A percentile compares a stretch with the other conserved stretches of the same genome.
These are phyloP conservation scores for Chaetothyriales sp. DNA, from an alignment of 2,329 filamentous ascomycete genomes.

Conservation along the genomic window DNA sequence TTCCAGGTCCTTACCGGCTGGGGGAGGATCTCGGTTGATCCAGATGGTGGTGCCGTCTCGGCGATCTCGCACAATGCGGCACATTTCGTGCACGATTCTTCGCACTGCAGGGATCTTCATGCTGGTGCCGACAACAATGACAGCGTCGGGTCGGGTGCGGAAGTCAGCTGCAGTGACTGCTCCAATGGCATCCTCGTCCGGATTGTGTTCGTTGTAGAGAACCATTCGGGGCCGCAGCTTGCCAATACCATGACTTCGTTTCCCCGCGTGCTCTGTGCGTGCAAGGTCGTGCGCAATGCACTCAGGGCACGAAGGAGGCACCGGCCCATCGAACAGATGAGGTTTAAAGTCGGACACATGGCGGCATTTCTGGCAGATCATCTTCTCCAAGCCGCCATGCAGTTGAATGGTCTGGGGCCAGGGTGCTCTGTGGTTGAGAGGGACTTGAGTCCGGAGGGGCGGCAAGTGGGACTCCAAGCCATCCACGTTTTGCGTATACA, in stretches of 20 bases:
- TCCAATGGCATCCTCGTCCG: slow-evolving; percentile 90
- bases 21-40: slow-evolving; percentile 82
- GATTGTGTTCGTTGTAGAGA: slow-evolving; percentile 93
- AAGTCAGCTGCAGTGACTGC: slow-evolving; percentile 77
- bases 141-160: slow-evolving; percentile 69
- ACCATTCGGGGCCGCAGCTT: slow-evolving; percentile 83
- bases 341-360: slow-evolving; percentile 61
- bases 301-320: slow-evolving; percentile 61
- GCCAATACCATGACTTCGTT: slow-evolving; percentile 86
- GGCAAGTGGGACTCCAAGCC: slow-evolving; percentile 75
- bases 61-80: slow-evolving; percentile 65
- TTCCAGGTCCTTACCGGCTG: slow-evolving; percentile 68
- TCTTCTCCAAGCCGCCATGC: slow-evolving; percentile 84
- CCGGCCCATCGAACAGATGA: slow-evolving; percentile 66
- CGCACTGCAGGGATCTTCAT: slow-evolving; percentile 88
- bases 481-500: slow-evolving; percentile 96
- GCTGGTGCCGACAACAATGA: slow-evolving; percentile 90
- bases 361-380: slow-evolving; percentile 91
- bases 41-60: slow-evolving; percentile 78
- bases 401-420: slow-evolving; percentile 92
- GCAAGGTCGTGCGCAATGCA: slow-evolving; percentile 63
- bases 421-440: slow-evolving; percentile 67
- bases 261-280: slow-evolving; percentile 60
- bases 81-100: slow-evolving; percentile 80
- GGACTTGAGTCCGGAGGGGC: slow-evolving; percentile 65